Evolutionary conservation across 495 filamentous ascomycete genomes (phyloP).

Genomic region (Penicillium coprophilum): DNA sequence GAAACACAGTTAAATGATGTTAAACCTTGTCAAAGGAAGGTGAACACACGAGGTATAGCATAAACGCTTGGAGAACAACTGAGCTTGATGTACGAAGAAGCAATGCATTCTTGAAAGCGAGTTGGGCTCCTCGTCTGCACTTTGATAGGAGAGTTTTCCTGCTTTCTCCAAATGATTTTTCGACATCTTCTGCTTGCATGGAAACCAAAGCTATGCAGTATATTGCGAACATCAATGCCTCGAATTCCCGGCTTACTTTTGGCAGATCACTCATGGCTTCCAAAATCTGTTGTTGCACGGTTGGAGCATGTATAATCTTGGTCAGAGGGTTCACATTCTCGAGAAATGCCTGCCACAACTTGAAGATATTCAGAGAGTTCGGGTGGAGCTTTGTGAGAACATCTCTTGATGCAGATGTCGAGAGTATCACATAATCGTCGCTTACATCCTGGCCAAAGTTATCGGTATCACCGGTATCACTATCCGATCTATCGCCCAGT

Average conservation of each 20-base stretch:
- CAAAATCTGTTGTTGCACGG: constrained; percentile 46
- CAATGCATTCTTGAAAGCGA: constrained; percentile 47
- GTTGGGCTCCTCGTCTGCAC: constrained; percentile 44
- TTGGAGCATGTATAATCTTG: constrained; percentile 70
- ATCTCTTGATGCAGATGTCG: constrained; percentile 15
- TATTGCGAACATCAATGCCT: constrained; percentile 52
- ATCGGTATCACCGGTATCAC: constrained; percentile 16
- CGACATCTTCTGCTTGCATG: constrained; percentile 39
- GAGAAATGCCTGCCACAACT: constrained; percentile 68
- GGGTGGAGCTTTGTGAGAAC: constrained; percentile 56
- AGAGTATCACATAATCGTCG: constrained; percentile 26
- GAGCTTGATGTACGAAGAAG: constrained; percentile 46
- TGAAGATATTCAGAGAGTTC: constrained; percentile 63
- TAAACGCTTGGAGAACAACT: constrained; percentile 47
- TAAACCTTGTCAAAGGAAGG: neutral
- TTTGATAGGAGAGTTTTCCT: constrained; percentile 39
- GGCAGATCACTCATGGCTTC: constrained; percentile 37
- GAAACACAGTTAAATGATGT: constrained; percentile 6
- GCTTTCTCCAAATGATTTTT: constrained; percentile 41
- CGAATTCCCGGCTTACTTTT: constrained; percentile 35
- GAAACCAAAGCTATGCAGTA: constrained; percentile 47
- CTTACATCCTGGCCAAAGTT: constrained; percentile 20
- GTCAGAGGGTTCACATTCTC: constrained; percentile 67
- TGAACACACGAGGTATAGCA: constrained; percentile 41
- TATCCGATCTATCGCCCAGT: constrained; percentile 28